A percentile compares a stretch with the other conserved stretches of the same genome.
phyloP scores from a whole-genome alignment of 495 filamentous ascomycete genomes.

The Aspergillus affinis region DNA sequence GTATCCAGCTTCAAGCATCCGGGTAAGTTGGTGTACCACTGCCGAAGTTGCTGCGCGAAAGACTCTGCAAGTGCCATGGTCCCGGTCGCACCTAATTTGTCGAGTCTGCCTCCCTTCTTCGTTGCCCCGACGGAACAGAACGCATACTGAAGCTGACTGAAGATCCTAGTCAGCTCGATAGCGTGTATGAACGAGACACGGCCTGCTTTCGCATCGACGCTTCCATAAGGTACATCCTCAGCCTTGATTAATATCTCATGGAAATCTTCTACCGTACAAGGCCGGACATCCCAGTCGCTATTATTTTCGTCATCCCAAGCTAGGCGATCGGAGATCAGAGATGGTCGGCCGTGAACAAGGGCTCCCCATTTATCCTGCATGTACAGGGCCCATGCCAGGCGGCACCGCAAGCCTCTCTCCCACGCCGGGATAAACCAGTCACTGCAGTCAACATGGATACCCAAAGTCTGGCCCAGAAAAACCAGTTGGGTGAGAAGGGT shows the following conservation, averaged over 20 bases:
- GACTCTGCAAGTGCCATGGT: conserved; percentile 76
- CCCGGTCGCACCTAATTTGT: conserved; percentile 28
- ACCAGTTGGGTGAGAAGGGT: conserved; percentile 46
- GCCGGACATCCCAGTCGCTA: conserved; percentile 27
- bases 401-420: conserved; percentile 76
- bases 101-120: conserved; percentile 24
- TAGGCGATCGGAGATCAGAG: conserved; percentile 65
- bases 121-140: conserved; percentile 72
- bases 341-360: conserved; percentile 81
- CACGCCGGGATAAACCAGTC: conserved; percentile 78
- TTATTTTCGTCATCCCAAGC: conserved; percentile 36
- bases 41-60: conserved; percentile 77
- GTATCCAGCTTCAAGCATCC: conserved; percentile 64
- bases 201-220: conserved; percentile 64
- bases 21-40: conserved; percentile 71
- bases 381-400: conserved; percentile 80
- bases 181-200: conserved; percentile 66
- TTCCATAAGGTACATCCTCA: conserved; percentile 49
- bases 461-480: conserved; percentile 76
- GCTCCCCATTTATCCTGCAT: conserved; percentile 90
- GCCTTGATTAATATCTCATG: conserved; percentile 59
- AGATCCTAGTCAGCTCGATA: conserved; percentile 71
- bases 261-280: conserved; percentile 50
- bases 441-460: conserved; percentile 77
- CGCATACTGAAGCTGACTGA: conserved; percentile 73